These are phyloP conservation scores for Cutaneotrichosporon sp. DNA, from an alignment of 1,284 basidiomycete species.

Conservation along the genomic window DNA sequence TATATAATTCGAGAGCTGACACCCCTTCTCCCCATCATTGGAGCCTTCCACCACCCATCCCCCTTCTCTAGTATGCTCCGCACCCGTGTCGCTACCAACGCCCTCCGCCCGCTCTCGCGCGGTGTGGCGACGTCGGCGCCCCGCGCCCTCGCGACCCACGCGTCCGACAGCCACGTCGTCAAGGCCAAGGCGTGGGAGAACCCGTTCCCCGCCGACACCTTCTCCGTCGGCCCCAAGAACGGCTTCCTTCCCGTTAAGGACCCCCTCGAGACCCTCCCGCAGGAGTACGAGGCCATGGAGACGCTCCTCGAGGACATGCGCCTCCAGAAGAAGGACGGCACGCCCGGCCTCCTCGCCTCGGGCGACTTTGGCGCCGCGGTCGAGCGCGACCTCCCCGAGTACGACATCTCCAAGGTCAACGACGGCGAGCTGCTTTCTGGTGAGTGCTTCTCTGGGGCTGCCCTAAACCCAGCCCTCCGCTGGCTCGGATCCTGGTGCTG, in stretches of 20 bases:
- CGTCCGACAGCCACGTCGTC: not conserved
- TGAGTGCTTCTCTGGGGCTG: not conserved
- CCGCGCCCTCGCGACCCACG: slow-evolving; percentile 10
- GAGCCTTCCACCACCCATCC: not conserved
- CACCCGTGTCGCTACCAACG: not conserved
- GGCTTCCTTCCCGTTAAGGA: slow-evolving; percentile 25
- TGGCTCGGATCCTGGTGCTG: slow-evolving; percentile 1
- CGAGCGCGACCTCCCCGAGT: slow-evolving; percentile 22
- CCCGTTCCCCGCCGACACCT: slow-evolving; percentile 23
- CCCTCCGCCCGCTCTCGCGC: slow-evolving; percentile 3
- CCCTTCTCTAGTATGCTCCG: not conserved
- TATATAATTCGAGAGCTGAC: not conserved
- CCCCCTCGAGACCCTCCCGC: slow-evolving; percentile 20
- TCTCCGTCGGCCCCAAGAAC: slow-evolving; percentile 20
- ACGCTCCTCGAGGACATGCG: slow-evolving; percentile 25
- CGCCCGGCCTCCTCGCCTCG: slow-evolving; percentile 17
- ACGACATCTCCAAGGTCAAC: slow-evolving; percentile 22
- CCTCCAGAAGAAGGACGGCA: slow-evolving; percentile 18
- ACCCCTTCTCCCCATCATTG: not conserved
- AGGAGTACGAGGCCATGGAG: slow-evolving; percentile 26
- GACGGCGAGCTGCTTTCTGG: slow-evolving; percentile 20
- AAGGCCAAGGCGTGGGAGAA: slow-evolving; percentile 18
- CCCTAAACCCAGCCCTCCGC: not conserved
- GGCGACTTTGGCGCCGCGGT: slow-evolving; percentile 24
- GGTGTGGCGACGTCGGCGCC: not conserved